These are phyloP conservation scores for Trametes hirsuta DNA, from an alignment of 1,284 basidiomycete species.

Conservation along the genomic window DNA sequence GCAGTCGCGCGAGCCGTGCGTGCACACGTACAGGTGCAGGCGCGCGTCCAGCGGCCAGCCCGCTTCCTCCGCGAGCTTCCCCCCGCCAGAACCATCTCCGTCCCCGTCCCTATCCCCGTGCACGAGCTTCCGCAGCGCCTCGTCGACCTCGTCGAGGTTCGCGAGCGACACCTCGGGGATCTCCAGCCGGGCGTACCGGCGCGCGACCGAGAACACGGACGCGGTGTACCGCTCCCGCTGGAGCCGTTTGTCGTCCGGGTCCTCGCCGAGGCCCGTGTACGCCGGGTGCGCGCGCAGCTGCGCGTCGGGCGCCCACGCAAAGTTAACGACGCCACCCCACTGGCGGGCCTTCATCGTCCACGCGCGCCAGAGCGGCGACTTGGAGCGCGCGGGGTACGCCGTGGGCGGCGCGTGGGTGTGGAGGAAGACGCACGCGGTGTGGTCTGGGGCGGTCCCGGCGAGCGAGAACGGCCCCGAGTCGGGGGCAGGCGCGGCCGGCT, in stretches of 20 bases:
- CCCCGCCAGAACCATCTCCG: background rate
- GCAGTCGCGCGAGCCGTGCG: slow-evolving; percentile 41
- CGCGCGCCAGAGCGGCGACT: slow-evolving; percentile 54
- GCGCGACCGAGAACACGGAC: slow-evolving; percentile 51
- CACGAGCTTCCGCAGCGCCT: slow-evolving; percentile 41
- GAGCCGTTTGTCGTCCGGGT: background rate
- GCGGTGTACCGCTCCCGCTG: slow-evolving; percentile 38
- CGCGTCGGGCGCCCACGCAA: slow-evolving; percentile 48
- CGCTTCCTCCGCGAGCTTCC: background rate
- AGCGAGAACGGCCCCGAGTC: slow-evolving; percentile 14
- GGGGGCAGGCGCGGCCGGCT: background rate
- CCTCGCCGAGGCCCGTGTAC: slow-evolving; percentile 25
- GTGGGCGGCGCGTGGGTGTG: slow-evolving; percentile 53
- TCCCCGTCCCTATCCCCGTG: background rate
- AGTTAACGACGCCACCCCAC: slow-evolving; percentile 63
- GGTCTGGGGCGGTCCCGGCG: slow-evolving; percentile 51
- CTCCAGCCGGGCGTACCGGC: slow-evolving; percentile 46
- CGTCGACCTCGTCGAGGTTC: slow-evolving; percentile 52
- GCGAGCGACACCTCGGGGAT: slow-evolving; percentile 49
- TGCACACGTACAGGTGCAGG: slow-evolving; percentile 57
- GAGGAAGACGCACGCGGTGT: slow-evolving; percentile 61
- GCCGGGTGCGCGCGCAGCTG: slow-evolving; percentile 23
- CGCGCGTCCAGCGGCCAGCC: slow-evolving; percentile 25
- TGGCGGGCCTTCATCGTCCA: slow-evolving; percentile 47
- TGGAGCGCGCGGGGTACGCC: slow-evolving; percentile 51